These are phyloP conservation scores for Beauveria sp. DNA, from an alignment of 2,329 filamentous ascomycete genomes.

Conservation along the genomic window DNA sequence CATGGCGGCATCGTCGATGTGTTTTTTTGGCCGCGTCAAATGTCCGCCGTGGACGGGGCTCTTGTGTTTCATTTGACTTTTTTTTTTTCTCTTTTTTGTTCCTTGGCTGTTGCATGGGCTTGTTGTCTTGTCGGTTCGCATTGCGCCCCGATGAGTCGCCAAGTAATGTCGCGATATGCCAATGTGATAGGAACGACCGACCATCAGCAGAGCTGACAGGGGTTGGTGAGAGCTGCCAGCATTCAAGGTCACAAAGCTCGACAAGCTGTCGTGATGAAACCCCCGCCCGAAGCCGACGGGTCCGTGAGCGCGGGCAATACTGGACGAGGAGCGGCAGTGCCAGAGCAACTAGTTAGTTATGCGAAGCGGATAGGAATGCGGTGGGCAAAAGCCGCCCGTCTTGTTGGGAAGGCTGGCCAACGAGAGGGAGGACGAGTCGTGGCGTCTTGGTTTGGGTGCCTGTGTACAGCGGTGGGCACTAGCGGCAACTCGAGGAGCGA, in stretches of 20 bases:
- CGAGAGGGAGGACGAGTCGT: background rate
- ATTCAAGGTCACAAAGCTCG: no score
- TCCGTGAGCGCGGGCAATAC: background rate
- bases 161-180: background rate
- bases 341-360: no score
- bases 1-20: slow-evolving; percentile 11
- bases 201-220: background rate
- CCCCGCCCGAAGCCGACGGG: background rate
- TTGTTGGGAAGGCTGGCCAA: background rate
- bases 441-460: slow-evolving; percentile 3
- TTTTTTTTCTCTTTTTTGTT: background rate
- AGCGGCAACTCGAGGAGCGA: background rate
- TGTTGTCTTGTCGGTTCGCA: background rate
- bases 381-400: background rate
- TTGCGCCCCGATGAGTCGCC: background rate
- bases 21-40: background rate
- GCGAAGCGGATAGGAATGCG: background rate
- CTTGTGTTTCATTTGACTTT: background rate
- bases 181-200: background rate
- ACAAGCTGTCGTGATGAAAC: background rate
- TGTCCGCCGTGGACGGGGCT: background rate
- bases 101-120: background rate
- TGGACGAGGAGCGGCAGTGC: background rate
- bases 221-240: no score
- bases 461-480: background rate